Conservation (phyloP, 768 basidiomycete species). For the Pilatotrama ljubarskyi region DNA sequence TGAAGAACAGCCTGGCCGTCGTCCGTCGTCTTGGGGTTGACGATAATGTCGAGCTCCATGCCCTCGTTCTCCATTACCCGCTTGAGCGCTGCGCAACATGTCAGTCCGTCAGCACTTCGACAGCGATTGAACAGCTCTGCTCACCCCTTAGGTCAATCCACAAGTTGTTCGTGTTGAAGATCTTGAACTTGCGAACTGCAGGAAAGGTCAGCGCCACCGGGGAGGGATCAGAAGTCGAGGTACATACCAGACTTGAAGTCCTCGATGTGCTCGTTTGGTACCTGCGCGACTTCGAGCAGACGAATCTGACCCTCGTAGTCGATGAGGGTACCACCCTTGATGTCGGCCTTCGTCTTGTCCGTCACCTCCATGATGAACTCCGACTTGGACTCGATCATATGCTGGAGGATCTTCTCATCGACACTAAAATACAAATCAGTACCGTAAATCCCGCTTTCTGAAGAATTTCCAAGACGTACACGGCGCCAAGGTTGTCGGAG, state of each 20-base stretch:
- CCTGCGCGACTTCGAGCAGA: constrained; percentile 92
- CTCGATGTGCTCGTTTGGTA: constrained; percentile 89
- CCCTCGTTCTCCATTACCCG: constrained; percentile 83
- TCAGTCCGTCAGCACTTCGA: too few species aligned
- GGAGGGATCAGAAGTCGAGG: background rate
- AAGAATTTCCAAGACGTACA: constrained; percentile 46
- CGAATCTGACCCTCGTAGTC: constrained; percentile 89
- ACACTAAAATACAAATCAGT: constrained; percentile 11
- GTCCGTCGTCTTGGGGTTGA: constrained; percentile 87
- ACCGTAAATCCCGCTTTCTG: background rate
- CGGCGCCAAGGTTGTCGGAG: constrained; percentile 94
- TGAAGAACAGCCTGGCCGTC: constrained; percentile 79
- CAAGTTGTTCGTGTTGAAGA: constrained; percentile 86
- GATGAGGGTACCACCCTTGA: constrained; percentile 81
- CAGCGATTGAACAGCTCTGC: constrained; percentile 17
- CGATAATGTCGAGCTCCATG: constrained; percentile 93
- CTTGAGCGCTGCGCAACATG: constrained; percentile 66
- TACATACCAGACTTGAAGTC: constrained; percentile 78
- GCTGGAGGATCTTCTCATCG: constrained; percentile 65
- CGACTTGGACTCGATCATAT: constrained; percentile 78
- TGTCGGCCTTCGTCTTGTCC: constrained; percentile 93
- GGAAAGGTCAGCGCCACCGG: background rate
- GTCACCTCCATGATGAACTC: constrained; percentile 97
- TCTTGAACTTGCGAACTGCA: constrained; percentile 86
- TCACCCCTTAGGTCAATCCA: constrained; percentile 78